Evolutionary conservation across 495 filamentous ascomycete genomes (phyloP).

Genomic region (Penicillium canariense): DNA sequence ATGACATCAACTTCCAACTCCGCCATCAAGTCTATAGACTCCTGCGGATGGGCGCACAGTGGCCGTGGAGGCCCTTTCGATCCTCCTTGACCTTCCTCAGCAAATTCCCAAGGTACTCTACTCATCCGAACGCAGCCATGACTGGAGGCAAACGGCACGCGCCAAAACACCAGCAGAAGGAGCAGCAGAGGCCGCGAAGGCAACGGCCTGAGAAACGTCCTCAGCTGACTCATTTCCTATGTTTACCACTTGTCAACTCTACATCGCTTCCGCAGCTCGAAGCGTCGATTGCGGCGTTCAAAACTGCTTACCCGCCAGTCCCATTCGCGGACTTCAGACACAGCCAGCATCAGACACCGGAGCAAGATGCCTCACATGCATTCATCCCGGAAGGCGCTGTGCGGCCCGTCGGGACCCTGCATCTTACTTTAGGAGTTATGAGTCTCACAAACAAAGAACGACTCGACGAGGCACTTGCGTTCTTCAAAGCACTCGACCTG

Average conservation of each 20-base stretch:
- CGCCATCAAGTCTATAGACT: background rate
- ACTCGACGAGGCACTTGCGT: constrained; percentile 55
- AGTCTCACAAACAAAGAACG: constrained; percentile 57
- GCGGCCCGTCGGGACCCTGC: constrained; percentile 75
- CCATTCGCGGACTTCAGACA: background rate
- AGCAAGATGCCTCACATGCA: constrained; percentile 24
- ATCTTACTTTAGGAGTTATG: constrained; percentile 88
- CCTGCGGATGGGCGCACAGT: background rate
- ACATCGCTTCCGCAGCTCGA: constrained; percentile 63
- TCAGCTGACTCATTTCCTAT: constrained; percentile 83
- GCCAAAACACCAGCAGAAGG: constrained; percentile 5
- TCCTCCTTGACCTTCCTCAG: too few species aligned
- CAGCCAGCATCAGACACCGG: background rate
- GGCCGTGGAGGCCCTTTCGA: background rate
- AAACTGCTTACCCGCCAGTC: constrained; percentile 45
- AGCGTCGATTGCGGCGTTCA: constrained; percentile 58
- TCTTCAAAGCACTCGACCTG: constrained; percentile 56
- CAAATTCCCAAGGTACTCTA: background rate
- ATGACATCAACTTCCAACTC: background rate
- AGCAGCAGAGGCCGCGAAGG: background rate
- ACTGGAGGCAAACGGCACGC: constrained; percentile 8
- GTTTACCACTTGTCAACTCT: constrained; percentile 69
- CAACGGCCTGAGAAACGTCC: constrained; percentile 30
- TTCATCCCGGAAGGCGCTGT: constrained; percentile 59
- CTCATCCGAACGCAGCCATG: constrained; percentile 10